These are phyloP conservation scores for Salix arbutifolia DNA, from an alignment of 345 rosid genomes.

Conservation along the genomic window DNA sequence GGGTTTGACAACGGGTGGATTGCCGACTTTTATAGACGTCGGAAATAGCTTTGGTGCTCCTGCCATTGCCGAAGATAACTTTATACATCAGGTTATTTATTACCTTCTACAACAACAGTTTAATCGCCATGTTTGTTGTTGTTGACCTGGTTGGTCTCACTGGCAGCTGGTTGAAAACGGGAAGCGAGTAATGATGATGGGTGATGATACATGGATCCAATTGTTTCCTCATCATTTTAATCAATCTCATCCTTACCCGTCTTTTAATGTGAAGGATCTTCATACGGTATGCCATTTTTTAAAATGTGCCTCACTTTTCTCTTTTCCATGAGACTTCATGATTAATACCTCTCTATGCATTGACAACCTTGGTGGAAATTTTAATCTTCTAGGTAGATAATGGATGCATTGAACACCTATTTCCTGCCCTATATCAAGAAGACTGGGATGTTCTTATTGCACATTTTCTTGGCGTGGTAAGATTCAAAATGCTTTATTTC, in stretches of 20 bases:
- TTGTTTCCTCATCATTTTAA: conserved; percentile 84
- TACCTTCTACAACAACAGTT: no score
- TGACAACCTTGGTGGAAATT: background rate
- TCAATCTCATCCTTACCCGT: conserved; percentile 83
- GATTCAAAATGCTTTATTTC: conserved; percentile 12
- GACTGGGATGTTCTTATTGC: conserved; percentile 97
- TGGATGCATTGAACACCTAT: conserved; percentile 79
- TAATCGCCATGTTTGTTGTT: no score
- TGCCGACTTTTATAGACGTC: conserved; percentile 90
- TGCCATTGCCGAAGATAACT: conserved; percentile 83
- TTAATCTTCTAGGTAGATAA: conserved; percentile 61
- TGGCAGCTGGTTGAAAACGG: conserved; percentile 67
- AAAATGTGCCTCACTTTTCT: background rate
- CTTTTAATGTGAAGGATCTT: conserved; percentile 91
- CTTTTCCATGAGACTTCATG: background rate
- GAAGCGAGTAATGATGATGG: conserved; percentile 88
- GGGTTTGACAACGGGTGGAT: conserved; percentile 94
- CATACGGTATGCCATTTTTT: conserved; percentile 53
- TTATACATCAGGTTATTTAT: conserved; percentile 57
- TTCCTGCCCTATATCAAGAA: conserved; percentile 64
- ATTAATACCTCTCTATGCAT: background rate
- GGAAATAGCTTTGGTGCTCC: conserved; percentile 96
- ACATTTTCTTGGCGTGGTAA: conserved; percentile 96
- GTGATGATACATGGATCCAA: conserved; percentile 92
- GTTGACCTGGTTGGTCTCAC: background rate